Evolutionary conservation across 1,139 yeast species (phyloP).

Genomic region (Lizanozyma gosingica): DNA sequence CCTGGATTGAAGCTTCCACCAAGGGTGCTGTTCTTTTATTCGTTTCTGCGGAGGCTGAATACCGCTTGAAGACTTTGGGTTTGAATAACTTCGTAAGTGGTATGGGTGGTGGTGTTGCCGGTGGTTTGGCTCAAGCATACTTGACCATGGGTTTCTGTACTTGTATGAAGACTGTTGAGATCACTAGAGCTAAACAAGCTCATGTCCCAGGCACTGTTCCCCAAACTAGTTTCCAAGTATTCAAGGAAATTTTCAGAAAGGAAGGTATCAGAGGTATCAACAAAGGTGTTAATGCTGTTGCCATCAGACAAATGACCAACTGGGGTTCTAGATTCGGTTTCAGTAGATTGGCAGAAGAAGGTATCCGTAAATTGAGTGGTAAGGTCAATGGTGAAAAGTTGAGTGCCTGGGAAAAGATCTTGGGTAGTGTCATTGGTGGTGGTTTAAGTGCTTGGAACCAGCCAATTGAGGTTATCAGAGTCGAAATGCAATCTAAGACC

Average conservation of each 20-base stretch:
- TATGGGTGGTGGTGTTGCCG: constrained; percentile 94
- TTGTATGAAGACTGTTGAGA: constrained; percentile 96
- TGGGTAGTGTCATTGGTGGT: constrained; percentile 90
- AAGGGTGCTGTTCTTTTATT: constrained; percentile 96
- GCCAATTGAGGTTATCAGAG: constrained; percentile 95
- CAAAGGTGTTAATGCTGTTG: constrained; percentile 98
- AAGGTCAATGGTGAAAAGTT: constrained; percentile 57
- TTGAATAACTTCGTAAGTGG: constrained; percentile 72
- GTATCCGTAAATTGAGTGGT: constrained; percentile 54
- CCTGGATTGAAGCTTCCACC: constrained; percentile 99
- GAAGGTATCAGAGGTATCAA: constrained; percentile 94
- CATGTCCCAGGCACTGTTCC: constrained; percentile 53
- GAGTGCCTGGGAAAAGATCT: constrained; percentile 68
- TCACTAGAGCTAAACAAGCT: constrained; percentile 81
- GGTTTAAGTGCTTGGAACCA: constrained; percentile 98
- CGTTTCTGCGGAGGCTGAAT: constrained; percentile 89
- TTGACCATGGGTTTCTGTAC: constrained; percentile 97
- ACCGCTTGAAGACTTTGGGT: constrained; percentile 57
- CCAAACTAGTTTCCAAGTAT: constrained; percentile 78
- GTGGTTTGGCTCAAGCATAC: constrained; percentile 86
- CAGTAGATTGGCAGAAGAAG: constrained; percentile 84
- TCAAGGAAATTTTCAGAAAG: constrained; percentile 67
- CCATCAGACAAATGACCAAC: constrained; percentile 95
- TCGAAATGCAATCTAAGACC: constrained; percentile 95
- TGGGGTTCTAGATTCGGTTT: constrained; percentile 98